Evolutionary conservation across 2,329 filamentous ascomycete species (phyloP).

Genomic region (Clonostachys chloroleuca): DNA sequence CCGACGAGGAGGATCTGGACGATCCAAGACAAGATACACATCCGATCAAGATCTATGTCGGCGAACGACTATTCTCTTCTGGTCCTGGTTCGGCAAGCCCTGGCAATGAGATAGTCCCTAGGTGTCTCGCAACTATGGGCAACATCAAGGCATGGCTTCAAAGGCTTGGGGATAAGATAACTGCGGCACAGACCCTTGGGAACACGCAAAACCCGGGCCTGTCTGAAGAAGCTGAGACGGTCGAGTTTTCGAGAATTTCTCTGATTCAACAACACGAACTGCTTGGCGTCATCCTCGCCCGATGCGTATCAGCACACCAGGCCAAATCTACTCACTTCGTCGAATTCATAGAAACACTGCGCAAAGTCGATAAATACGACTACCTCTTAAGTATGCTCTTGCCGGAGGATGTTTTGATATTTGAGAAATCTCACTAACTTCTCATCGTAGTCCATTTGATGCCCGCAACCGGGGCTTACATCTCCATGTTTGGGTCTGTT

Average conservation of each 20-base stretch:
- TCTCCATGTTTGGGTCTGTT: conserved; percentile 73
- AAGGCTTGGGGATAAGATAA: conserved; percentile 69
- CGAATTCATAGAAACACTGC: conserved; percentile 63
- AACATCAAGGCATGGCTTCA: conserved; percentile 75
- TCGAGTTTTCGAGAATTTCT: conserved; percentile 76
- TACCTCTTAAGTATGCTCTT: conserved; percentile 41
- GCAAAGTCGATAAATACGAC: conserved; percentile 74
- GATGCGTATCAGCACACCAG: conserved; percentile 72
- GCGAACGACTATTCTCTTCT: conserved; percentile 45
- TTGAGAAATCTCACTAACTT: conserved; percentile 2
- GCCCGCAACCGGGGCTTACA: conserved; percentile 72
- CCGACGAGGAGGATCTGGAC: conserved; percentile 28
- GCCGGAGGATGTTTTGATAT: not conserved
- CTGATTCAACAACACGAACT: conserved; percentile 87
- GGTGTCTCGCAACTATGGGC: conserved; percentile 69
- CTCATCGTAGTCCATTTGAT: conserved; percentile 65
- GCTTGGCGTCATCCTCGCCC: conserved; percentile 73
- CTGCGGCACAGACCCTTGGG: conserved; percentile 71
- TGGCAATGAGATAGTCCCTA: conserved; percentile 23
- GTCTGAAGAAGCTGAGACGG: conserved; percentile 67
- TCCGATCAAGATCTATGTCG: conserved; percentile 46
- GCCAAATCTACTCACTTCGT: conserved; percentile 70
- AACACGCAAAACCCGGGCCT: conserved; percentile 45
- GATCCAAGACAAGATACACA: too few species aligned
- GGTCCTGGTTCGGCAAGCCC: conserved; percentile 9